Evolutionary conservation across 495 filamentous ascomycete species (phyloP), one percentile per base, ranked within the genome.

Genomic region (Penicillium atrosanguineum): DNA sequence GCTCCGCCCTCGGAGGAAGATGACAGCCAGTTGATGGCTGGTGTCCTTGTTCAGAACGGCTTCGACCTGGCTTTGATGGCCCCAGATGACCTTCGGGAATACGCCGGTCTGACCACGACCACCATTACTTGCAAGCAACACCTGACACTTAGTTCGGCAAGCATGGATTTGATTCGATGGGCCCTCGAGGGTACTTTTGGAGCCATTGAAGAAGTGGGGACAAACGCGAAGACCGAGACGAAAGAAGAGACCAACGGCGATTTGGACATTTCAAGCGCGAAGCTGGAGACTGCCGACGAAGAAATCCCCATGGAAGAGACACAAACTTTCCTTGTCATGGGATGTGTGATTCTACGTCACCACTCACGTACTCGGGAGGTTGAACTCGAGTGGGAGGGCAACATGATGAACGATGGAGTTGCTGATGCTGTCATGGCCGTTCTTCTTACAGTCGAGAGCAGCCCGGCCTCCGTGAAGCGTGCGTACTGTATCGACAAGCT

Each of bases 31-130:
- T 68, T 97, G 16, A 83, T 98, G 61, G 86, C 85, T 6, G 94
- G 95, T 25, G 94, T 98, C 4, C 75, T 98, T 6, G 91, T 98
- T 23, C 91, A 97, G 61, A 96, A 93, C 64, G 94, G 96, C 59
- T 97, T 97, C 68, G 94, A 97, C 65, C 80, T 97, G 74, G 89
- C 86, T 0, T 75, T 98, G 7, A 97, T 98, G 94, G 92, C 91
- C 5, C 90, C 94, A 0, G 93, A 97, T 55, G 94, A 98, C 64
- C 77, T 98, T 25, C 83, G 89, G 47, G 94, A 98, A 69, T 98
- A 96, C 63, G 94, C 94, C 4, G 95, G 95, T 9, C 74, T 98
- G 8, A 95, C 90, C 0, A 97, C 94, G 0, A 96, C 94, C 0
- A 93, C 87, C 1, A 91, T 98, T 34, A 84, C 81, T 18, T 98